Percentiles rank a stretch among this genome's conserved stretches.
Conservation (phyloP, 768 basidiomycete species). For the Suillus occidentalis region DNA sequence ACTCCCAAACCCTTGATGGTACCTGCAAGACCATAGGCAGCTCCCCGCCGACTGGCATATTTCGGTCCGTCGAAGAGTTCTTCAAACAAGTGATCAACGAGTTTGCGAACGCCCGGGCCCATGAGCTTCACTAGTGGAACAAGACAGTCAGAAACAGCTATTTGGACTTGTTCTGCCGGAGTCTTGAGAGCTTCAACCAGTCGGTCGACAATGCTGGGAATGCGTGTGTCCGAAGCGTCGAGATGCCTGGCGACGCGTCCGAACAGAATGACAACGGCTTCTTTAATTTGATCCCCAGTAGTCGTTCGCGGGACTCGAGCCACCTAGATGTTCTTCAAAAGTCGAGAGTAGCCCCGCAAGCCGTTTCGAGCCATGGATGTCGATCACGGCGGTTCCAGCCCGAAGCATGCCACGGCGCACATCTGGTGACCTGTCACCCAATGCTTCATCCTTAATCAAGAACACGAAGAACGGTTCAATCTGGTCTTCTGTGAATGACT, state of each 20-base stretch:
- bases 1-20: conserved; percentile 91
- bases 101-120: conserved; percentile 42
- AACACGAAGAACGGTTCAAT: conserved; percentile 80
- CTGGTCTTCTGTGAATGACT: conserved; percentile 58
- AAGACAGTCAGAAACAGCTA: conserved; percentile 94
- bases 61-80: conserved; percentile 78
- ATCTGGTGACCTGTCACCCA: conserved; percentile 80
- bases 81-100: conserved; percentile 78
- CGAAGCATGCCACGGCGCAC: conserved; percentile 88
- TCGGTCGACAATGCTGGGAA: conserved; percentile 80
- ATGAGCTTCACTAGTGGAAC: conserved; percentile 81
- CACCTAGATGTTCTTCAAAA: conserved; percentile 76
- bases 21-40: conserved; percentile 94
- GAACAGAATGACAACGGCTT: conserved; percentile 92
- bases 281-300: conserved; percentile 86
- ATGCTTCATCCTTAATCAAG: conserved; percentile 79
- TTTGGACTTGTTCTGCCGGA: conserved; percentile 94
- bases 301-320: conserved; percentile 58
- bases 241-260: conserved; percentile 91
- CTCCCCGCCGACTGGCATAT: conserved; percentile 94
- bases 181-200: conserved; percentile 89
- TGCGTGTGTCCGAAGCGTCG: conserved; percentile 69
- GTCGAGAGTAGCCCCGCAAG: conserved; percentile 74
- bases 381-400: conserved; percentile 80
- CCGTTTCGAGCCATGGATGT: conserved; percentile 72